Evolutionary conservation across 805 yeast genomes (phyloP), one percentile per base, ranked within the genome.

Genomic region (Wickerhamiella brachini): DNA sequence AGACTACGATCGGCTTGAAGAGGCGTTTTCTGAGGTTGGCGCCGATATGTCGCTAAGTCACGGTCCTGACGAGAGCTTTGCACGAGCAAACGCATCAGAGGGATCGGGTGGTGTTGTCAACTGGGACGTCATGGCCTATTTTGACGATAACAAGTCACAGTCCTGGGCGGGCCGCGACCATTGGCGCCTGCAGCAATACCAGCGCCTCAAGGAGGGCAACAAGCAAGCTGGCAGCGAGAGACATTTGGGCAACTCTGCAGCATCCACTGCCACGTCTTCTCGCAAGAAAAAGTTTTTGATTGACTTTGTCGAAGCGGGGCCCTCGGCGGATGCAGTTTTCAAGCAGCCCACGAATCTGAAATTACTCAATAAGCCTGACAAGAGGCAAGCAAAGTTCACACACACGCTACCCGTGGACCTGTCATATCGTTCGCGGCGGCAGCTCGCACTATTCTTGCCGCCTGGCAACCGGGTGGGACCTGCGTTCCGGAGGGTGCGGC

Each of bases 341-440:
- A n/a, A 15, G 50, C 13, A 69, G 21, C 56, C 53, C 10, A 68
- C 67, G 12, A 68, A 47, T 76, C 71, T 43, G 68, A 65, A 1
- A 59, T 56, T 15, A 45, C 63, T 73, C 62, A 61, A 62, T 12
- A 68, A 74, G 7, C 44, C 24, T 5, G 24, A 18, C 7, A 41
- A 41, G n/a, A 15, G 8, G 10, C 8, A 13, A 18, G n/a, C 15
- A 3, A 68, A 68, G 3, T 64, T 71, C 38, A 70, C 70, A 47
- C 74, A 77, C 58, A 62, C 79, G 44, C 67, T 86, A 7, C 95
- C 95, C 0, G 81, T 79, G 56, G 95, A 86, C 63, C 71, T 77
- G 54, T 80, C 76, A 55, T 86, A 84, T 65, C 76, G 82, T 5
- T 80, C 95, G 0, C 77, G 77, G 48, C 75, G 78, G 52, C 72